Base-by-base conservation (phyloP, 768 basidiomycete species). In the Rhizopogon vesiculosus region DNA sequence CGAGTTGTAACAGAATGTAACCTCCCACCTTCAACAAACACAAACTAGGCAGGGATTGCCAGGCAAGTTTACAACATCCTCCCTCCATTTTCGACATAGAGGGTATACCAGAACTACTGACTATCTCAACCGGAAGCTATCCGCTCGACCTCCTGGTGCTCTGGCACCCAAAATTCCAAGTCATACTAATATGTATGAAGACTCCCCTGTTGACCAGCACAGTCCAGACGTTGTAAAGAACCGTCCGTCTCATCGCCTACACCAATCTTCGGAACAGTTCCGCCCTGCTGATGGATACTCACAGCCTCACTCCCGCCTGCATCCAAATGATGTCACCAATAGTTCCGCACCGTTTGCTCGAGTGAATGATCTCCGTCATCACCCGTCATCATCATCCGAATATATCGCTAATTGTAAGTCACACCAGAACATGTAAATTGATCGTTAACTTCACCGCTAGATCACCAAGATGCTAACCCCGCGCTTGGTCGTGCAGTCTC, bases 71-170 rank as follows among this genome's bases (percentile, higher is more conserved):
- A 25, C 25, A 25, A 25, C 25, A 25, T 2, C 3, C 25, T 25
- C 2, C 25, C 25, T 25, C 25, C 25, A 25, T 25, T 25, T 2
- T 25, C 25, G 25, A 3, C 25, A 25, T 22, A 22, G 59, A 41
- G 25, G 51, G 5, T 55, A 54, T 39, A 7, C 28, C 16, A 13
- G 19, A 35, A 28, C 54, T 18, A 9, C 39, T 22, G 62, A 64
- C 41, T 56, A 59, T 7, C 19, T 66, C 2, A 42, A 53, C 9
- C 64, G n/a, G n/a, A n/a, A n/a, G n/a, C n/a, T n/a, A n/a, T n/a
- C n/a, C n/a, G 59, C 59, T 7, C 65, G 69, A 48, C 70, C 69
- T 19, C 61, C 66, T 28, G 70, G 69, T 16, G 65, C 70, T 42
- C 58, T 59, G 18, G 42, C 68, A 1, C 69, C 69, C 0, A 60